Base-by-base conservation (phyloP, 495 filamentous ascomycete genomes). In the Trichoderma gamsii region DNA sequence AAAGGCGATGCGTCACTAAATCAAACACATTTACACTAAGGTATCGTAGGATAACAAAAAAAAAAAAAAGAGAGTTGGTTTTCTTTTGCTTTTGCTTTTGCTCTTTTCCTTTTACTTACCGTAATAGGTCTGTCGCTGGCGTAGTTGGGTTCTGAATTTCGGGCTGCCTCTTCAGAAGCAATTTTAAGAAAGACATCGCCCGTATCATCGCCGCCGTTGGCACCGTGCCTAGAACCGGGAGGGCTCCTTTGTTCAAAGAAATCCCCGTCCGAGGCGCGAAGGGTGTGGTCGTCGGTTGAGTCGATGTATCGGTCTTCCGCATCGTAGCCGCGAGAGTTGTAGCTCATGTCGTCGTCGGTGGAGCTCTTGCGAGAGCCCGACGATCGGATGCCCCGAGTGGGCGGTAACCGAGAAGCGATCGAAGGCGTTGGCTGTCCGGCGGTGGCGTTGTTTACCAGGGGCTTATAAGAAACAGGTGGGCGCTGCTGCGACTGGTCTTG, bases 121-220 rank as follows among this genome's bases (percentile, higher is more conserved):
- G 79, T 71, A 38, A 74, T 71, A 65, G 74, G 77, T 23, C 73
- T 80, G 11, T 78, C 77, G 11, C 70, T 27, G 11, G 56, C 23
- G 27, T 69, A 27, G 61, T 70, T 38, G 70, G 72, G 35, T 74
- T 70, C 6, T 72, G 68, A 29, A 78, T 76, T 41, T 68, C 68
- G 23, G 67, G 69, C 59, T 77, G 80, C 68, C 51, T 83, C 80
- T 69, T 86, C 83, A 41, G 78, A 73, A 23, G 84, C 84, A 63
- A 85, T 82, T 41, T 75, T 79, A 61, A 86, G 79, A 68, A 86
- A 86, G 32, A 85, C 71, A 73, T 86, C 84, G 64, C 80, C 81
- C 13, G 72, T 81, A 63, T 82, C 81, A 56, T 82, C 82, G 41
- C 75, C 79, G 69, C 75, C 79, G 69, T 78, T 77, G 64, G 77